Evolutionary conservation across 2,329 filamentous ascomycete species (phyloP), one percentile per base, ranked within the genome.

Genomic region (Magnaporthales sp.): DNA sequence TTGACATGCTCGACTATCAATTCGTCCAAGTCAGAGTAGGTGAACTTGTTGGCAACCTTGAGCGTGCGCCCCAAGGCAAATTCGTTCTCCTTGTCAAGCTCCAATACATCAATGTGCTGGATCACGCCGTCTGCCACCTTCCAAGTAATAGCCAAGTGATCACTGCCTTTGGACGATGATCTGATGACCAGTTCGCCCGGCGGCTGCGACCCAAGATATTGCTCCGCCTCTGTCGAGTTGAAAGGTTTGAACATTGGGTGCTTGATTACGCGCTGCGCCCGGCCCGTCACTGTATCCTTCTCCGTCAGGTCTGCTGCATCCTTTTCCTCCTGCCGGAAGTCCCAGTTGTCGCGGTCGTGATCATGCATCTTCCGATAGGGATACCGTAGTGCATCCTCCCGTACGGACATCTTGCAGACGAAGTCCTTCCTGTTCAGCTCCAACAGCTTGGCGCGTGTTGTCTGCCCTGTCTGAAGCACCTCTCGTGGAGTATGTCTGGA

Each of bases 91-190:
- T 99, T 99, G 77, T 96, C 92, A 74, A 99, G 84, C 79, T 99
- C 95, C 54, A 99, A 84, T 38, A 99, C 94, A 77, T 99, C 95
- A 70, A 99, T 92, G 77, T 99, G 95, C 78, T 99, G 93, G 77
- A 93, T 99, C n/a, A 98, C 89, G 68, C 91, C 90, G 75, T 98
- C 93, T 1, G 92, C 90, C 15, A 99, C 93, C 81, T 99, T 99
- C 95, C 95, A 99, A 0, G 95, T 99, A 62, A 99, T 88, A 8
- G 94, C 93, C 66, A 99, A 83, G 80, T 99, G 95, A 76, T 99
- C 95, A 67, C 92, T 91, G 61, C 95, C 95, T 77, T 96, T 97
- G 30, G 93, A 97, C 0, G 93, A 97, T 3, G 95, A 94, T 61
- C 95, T 90, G 74, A 99, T 97, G 68, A 99, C 92, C 66, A 96